A percentile compares a stretch with the other conserved stretches of the same genome.
phyloP scores from a whole-genome alignment of 2,329 filamentous ascomycete genomes.

The Diaporthe citri region DNA sequence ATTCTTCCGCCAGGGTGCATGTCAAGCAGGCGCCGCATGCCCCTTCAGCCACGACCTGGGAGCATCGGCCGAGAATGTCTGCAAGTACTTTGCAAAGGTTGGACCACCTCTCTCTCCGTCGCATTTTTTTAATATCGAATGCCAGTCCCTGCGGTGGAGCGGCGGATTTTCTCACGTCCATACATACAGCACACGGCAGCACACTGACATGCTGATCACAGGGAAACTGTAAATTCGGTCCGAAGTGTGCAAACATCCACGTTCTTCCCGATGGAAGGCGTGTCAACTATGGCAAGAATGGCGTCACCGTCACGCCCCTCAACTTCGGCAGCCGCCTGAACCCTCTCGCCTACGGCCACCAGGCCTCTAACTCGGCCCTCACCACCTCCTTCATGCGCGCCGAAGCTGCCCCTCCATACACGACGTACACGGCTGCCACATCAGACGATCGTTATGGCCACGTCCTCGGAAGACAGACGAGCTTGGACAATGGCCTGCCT shows the following conservation, averaged over 20 bases:
- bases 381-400: conserved; percentile 80
- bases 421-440: conserved; percentile 61
- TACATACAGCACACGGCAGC: conserved; percentile 9
- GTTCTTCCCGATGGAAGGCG: conserved; percentile 93
- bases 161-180: background rate
- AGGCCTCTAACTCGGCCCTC: conserved; percentile 76
- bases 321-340: conserved; percentile 77
- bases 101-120: conserved; percentile 40
- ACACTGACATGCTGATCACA: conserved; percentile 52
- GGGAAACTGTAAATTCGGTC: conserved; percentile 99
- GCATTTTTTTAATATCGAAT: background rate
- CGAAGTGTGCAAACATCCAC: conserved; percentile 97
- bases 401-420: conserved; percentile 63
- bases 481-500: conserved; percentile 67
- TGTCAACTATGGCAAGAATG: conserved; percentile 83
- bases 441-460: conserved; percentile 55
- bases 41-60: conserved; percentile 96
- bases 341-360: conserved; percentile 72
- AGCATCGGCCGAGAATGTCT: conserved; percentile 85
- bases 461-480: conserved; percentile 62
- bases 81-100: conserved; percentile 99
- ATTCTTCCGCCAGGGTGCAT: conserved; percentile 97
- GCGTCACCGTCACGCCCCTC: conserved; percentile 72
- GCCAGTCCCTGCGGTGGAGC: background rate
- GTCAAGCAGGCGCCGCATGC: conserved; percentile 95